Base-by-base conservation (phyloP, 768 basidiomycete species). In the Tylopilus plumbeoviolaceoides region DNA sequence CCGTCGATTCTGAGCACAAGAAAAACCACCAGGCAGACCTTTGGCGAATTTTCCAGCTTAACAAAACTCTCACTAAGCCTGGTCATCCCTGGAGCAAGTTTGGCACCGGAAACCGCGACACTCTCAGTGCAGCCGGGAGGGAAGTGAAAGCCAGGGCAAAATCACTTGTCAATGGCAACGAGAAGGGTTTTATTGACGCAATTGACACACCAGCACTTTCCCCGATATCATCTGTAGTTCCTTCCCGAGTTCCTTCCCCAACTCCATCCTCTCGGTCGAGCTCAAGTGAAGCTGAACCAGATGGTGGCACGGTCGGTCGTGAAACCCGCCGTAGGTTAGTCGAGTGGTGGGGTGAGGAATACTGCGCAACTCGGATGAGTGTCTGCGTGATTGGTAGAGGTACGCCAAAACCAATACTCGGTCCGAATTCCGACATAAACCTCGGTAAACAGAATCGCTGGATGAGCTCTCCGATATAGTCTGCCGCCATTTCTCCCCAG, bases 1-100 rank as follows among this genome's bases (percentile, higher is more conserved):
- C 97, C 1, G 95, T 99, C 39, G 88, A 99, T 67, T 95, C 92
- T 0, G 97, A 99, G 68, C 87, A 98, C 76, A 91, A 92, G 74
- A 95, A 97, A 75, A 99, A 98, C 66, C 82, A 89, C 44, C 95
- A 95, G 66, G 73, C 78, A 3, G 93, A 98, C 64, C 74, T 85
- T 63, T 95, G 93, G 89, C 83, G 95, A n/a, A 83, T 95, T 52
- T 98, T 89, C 71, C 95, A 99, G 68, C 72, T 98, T 23, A 91
- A 89, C 70, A 98, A 98, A 69, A 79, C 87, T 60, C 81, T 95
- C 45, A 86, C 84, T 51, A 84, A 82, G 59, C 74, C 75, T 2
- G 89, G 85, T 6, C 93, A 95, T 67, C 80, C 82, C 4, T 98
- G 92, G 86, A 80, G 78, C 54, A 98, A 97, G 65, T 98, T 98